Percentiles rank a stretch among this genome's conserved stretches.
Evolutionary conservation across 1,284 basidiomycete species (phyloP).

Genomic region (Peniophora sp.): DNA sequence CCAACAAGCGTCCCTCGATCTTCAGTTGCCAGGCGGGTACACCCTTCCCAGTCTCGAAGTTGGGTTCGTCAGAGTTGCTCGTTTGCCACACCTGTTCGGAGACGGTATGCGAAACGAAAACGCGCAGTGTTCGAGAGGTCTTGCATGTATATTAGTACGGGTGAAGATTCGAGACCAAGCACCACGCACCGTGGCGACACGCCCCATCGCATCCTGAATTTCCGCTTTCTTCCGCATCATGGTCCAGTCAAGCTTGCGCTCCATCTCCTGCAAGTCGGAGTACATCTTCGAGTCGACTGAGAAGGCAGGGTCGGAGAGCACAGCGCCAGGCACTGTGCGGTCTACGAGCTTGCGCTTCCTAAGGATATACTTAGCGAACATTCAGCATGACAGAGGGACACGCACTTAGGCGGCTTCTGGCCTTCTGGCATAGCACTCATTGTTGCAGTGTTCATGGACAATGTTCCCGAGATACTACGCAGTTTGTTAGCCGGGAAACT

Average conservation of each 20-base stretch:
- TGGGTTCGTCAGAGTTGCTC: conserved; percentile 26
- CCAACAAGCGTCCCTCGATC: conserved; percentile 83
- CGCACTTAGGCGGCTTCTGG: conserved; percentile 12
- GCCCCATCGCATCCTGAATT: conserved; percentile 72
- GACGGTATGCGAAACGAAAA: conserved; percentile 86
- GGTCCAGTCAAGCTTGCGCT: conserved; percentile 93
- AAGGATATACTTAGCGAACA: neutral
- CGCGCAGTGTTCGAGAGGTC: conserved; percentile 80
- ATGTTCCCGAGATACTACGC: neutral
- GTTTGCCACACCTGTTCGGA: conserved; percentile 84
- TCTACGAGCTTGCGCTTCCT: conserved; percentile 79
- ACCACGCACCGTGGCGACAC: conserved; percentile 46
- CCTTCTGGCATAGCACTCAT: conserved; percentile 4
- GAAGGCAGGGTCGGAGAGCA: conserved; percentile 63
- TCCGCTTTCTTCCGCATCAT: conserved; percentile 87
- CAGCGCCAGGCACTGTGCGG: conserved; percentile 66
- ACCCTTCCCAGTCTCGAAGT: conserved; percentile 61
- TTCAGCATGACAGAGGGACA: neutral
- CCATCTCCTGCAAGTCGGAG: conserved; percentile 79
- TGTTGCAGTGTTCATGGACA: conserved; percentile 11
- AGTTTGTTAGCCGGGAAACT: neutral
- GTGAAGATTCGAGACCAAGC: conserved; percentile 2
- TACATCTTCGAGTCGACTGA: conserved; percentile 83
- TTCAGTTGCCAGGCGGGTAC: conserved; percentile 88
- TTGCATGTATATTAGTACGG: conserved; percentile 20